These are phyloP conservation scores for Endothia cerciana DNA, from an alignment of 2,329 filamentous ascomycete species.

Conservation along the genomic window DNA sequence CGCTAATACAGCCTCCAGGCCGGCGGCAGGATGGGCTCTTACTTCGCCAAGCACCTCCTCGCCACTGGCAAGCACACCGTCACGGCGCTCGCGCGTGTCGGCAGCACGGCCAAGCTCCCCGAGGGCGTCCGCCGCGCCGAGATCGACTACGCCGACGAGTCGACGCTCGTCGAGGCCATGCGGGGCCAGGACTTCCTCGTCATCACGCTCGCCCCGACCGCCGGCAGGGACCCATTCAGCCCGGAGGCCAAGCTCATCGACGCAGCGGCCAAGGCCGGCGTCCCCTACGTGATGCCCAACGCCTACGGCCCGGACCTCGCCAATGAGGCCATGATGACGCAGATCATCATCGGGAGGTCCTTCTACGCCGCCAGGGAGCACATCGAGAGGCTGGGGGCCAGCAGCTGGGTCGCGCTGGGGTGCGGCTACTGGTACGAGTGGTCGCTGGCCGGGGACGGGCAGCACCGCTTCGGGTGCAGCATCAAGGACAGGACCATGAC, in stretches of 20 bases:
- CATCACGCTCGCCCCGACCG: constrained; percentile 53
- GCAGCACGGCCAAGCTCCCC: constrained; percentile 47
- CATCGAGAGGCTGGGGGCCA: constrained; percentile 45
- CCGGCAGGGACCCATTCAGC: constrained; percentile 41
- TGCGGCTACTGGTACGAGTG: constrained; percentile 60
- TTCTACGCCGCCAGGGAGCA: constrained; percentile 38
- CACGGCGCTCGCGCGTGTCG: constrained; percentile 53
- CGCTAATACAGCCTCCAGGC: constrained; percentile 39
- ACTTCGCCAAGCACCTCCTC: constrained; percentile 47
- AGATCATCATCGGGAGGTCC: constrained; percentile 39
- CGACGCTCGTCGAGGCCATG: constrained; percentile 53
- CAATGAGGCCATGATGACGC: constrained; percentile 42
- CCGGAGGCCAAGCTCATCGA: constrained; percentile 54
- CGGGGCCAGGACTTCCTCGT: constrained; percentile 59
- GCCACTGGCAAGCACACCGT: constrained; percentile 53
- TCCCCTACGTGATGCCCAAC: constrained; percentile 62
- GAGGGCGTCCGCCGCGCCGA: constrained; percentile 45
- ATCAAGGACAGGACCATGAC: constrained; percentile 46
- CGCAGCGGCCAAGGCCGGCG: constrained; percentile 58
- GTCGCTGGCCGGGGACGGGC: constrained; percentile 42
- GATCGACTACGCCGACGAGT: constrained; percentile 50
- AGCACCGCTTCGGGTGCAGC: constrained; percentile 52
- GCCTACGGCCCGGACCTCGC: constrained; percentile 47
- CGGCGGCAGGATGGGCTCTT: constrained; percentile 45
- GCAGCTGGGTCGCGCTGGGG: constrained; percentile 49